phyloP scores from a whole-genome alignment of 2,329 filamentous ascomycete species.

The Colletotrichum magnum region DNA sequence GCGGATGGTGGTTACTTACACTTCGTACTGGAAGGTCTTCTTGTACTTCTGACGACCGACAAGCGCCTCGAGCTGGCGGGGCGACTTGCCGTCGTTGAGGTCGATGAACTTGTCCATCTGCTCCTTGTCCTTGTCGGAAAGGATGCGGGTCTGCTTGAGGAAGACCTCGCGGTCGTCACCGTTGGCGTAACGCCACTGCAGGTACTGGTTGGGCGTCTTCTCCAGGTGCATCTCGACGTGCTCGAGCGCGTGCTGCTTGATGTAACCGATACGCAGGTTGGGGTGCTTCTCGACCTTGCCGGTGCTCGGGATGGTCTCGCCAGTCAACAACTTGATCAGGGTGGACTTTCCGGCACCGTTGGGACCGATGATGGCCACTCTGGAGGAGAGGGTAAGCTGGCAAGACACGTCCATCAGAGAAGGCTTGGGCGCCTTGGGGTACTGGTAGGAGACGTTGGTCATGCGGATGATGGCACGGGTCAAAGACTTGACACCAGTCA shows the following conservation, averaged over 20 bases:
- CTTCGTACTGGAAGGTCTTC: conserved; percentile 98
- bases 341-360: conserved; percentile 99
- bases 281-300: conserved; percentile 98
- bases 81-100: conserved; percentile 84
- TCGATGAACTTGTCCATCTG: conserved; percentile 96
- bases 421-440: conserved; percentile 89
- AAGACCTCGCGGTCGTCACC: conserved; percentile 97
- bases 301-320: conserved; percentile 85
- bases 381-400: conserved; percentile 88
- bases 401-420: conserved; percentile 92
- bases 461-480: conserved; percentile 96
- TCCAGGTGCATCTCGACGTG: conserved; percentile 99
- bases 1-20: conserved; percentile 66
- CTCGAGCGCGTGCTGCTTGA: conserved; percentile 98
- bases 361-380: conserved; percentile 95
- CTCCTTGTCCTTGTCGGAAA: conserved; percentile 86
- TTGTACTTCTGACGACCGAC: conserved; percentile 99
- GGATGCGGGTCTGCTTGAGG: conserved; percentile 95
- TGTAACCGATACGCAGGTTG: conserved; percentile 98
- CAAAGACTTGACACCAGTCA: conserved; percentile 94
- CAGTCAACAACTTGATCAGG: conserved; percentile 96
- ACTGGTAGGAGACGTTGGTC: conserved; percentile 92
- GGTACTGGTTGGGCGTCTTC: conserved; percentile 98
- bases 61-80: conserved; percentile 84
- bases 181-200: conserved; percentile 98